Evolutionary conservation across 305 asterid genomes (phyloP).

Genomic region (Solanum hybrid): DNA sequence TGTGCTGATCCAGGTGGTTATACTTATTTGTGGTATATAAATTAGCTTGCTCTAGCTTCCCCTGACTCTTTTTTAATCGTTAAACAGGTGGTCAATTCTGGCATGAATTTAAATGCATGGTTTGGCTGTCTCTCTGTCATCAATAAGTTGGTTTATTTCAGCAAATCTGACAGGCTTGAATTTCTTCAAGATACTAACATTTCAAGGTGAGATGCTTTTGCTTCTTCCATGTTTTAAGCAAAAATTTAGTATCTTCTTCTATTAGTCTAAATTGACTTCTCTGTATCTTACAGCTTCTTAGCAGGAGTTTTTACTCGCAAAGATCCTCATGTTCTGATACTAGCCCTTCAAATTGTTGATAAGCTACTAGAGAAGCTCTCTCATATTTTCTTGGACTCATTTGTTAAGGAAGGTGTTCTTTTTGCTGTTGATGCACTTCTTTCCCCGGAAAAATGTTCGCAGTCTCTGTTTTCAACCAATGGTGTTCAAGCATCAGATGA

Average conservation of each 20-base stretch:
- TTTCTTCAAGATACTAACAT: slow-evolving; percentile 59
- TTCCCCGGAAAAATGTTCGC: slow-evolving; percentile 45
- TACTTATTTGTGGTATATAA: slow-evolving; percentile 9
- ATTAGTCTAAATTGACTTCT: background rate
- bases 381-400: slow-evolving; percentile 53
- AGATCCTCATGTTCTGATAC: slow-evolving; percentile 65
- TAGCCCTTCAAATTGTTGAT: slow-evolving; percentile 78
- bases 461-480: slow-evolving; percentile 38
- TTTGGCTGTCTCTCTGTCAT: slow-evolving; percentile 81
- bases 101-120: slow-evolving; percentile 58
- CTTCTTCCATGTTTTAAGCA: slow-evolving; percentile 8
- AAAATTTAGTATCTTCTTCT: background rate
- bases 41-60: background rate
- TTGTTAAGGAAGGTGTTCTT: slow-evolving; percentile 81
- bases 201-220: slow-evolving; percentile 49
- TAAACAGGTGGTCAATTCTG: slow-evolving; percentile 87
- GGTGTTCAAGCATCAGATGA: slow-evolving; percentile 33
- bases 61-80: slow-evolving; percentile 17
- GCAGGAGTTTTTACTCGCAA: slow-evolving; percentile 90
- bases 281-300: slow-evolving; percentile 51
- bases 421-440: slow-evolving; percentile 63
- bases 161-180: slow-evolving; percentile 59
- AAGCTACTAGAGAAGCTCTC: slow-evolving; percentile 69
- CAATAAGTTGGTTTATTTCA: slow-evolving; percentile 74
- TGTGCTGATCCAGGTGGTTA: slow-evolving; percentile 65